Base-by-base conservation (phyloP, 441 rosid species). In the Adansonia madagascariensis region DNA sequence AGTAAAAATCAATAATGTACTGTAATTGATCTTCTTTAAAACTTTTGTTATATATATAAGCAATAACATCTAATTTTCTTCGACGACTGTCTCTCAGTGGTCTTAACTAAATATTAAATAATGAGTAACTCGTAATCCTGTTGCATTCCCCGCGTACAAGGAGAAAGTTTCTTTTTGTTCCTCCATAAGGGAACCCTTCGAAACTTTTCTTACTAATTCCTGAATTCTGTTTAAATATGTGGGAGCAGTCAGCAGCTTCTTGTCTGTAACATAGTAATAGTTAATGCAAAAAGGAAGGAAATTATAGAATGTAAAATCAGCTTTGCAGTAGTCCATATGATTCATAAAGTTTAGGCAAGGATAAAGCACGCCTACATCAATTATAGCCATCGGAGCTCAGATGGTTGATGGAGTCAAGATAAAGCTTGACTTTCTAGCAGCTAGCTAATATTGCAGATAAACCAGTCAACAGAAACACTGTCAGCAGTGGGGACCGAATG, bases 401-500 rank as follows among this genome's bases (percentile, higher is more conserved):
- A 18, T 67, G 11, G 53, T 43, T 17, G 27, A 17, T 43, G 50
- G 31, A 64, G 49, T 35, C 20, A 35, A 35, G 68, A 64, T 64
- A 64, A 64, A 8, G 47, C 6, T 7, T 8, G 49, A 64, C 22
- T 3, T 9, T 39, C 11, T 39, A 24, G 27, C 1, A 9, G 35
- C 12, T 0, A 18, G 62, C 27, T 18, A 20, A 5, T 18, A 18
- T 27, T 64, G 24, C 55, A 44, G 17, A 44, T 11, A 5, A 47
- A 69, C 59, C 73, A 49, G 59, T 24, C 73, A 24, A 49, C 17
- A 22, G 18, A 39, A n/a, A 61, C 14, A 0, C 2, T 24, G 6
- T 24, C 70, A 39, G 12, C 11, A 41, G 70, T 41, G 70, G 68
- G 68, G 68, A 63, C 68, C 44, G 12, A n/a, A 63, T 63, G 6